Evolutionary conservation across 192 early-diverging fungal genomes (phyloP).

Genomic region (Lunasporangiospora selenospora): DNA sequence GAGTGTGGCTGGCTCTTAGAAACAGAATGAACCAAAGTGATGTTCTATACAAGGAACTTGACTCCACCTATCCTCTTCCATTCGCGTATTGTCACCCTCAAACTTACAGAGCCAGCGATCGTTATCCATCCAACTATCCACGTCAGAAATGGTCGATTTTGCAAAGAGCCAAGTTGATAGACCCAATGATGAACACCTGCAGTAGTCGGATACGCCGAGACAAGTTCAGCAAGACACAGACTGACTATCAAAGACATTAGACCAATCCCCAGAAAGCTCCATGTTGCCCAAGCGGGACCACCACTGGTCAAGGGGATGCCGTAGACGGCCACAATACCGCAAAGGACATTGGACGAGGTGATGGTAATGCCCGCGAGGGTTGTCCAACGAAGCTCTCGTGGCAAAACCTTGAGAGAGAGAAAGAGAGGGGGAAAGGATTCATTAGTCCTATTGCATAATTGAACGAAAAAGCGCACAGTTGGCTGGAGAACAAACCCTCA

Average conservation of each 20-base stretch:
- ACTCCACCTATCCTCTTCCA: too few relatives aligned
- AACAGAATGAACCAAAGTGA: too few relatives aligned
- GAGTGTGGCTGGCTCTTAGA: too few relatives aligned
- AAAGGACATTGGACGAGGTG: conserved; percentile 22
- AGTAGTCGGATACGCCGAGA: conserved; percentile 30
- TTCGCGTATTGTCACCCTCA: too few relatives aligned
- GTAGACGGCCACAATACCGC: conserved; percentile 29
- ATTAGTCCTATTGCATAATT: too few relatives aligned
- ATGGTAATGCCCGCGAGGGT: conserved; percentile 13
- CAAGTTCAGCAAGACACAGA: conserved; percentile 30
- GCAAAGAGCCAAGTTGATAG: conserved; percentile 13
- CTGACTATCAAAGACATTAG: conserved; percentile 30
- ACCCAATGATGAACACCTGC: conserved; percentile 41
- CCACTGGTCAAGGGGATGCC: conserved; percentile 26
- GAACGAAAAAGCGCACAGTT: too few relatives aligned
- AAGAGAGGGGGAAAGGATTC: too few relatives aligned
- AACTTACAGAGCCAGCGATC: conserved; percentile 32
- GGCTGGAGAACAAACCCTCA: too few relatives aligned
- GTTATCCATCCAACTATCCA: conserved; percentile 41
- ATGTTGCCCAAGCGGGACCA: conserved; percentile 34
- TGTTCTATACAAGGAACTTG: too few relatives aligned
- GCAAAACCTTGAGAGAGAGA: conserved; percentile 16
- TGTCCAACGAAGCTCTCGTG: conserved; percentile 18
- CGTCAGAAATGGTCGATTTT: conserved; percentile 14
- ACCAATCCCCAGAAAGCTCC: conserved; percentile 29